Base-by-base conservation (phyloP, 2,329 filamentous ascomycete genomes). In the Phialocephala subalpina region DNA sequence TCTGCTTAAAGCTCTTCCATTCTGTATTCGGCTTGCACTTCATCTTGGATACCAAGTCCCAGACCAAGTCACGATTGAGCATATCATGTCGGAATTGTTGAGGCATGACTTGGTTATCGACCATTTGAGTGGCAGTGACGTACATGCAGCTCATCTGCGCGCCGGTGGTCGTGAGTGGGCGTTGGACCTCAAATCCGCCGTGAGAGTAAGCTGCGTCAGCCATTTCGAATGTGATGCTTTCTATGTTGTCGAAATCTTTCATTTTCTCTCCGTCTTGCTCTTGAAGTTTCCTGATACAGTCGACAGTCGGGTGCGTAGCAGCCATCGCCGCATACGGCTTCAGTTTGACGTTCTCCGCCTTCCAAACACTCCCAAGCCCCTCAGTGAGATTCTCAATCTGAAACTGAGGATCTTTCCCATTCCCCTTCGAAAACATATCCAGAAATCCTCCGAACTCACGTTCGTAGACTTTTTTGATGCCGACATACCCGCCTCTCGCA, bases 381-480 rank as follows among this genome's bases (percentile, higher is more conserved):
- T 75, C 71, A 27, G 69, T 59, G 25, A 80, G 47, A 67, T 78
- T 77, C 58, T 71, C 69, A 14, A 69, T 36, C 6, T 70, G 29
- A 57, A 73, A 78, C 14, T 68, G 67, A 0, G 78, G 77, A 1
- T 74, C 63, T 27, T 72, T 69, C 0, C 69, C 73, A n/a, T 68
- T 71, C 0, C 77, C 76, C 35, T 74, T 63, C 16, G 77, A 75
- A 65, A 82, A 82, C 63, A 73, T 76, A n/a, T 70, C 68, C 11
- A 83, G 68, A 64, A 80, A 82, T 0, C 81, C 81, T 3, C 80
- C 80, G 59, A 82, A 83, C 1, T 72, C 73, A 2, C 76, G 72
- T 60, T 82, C 80, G 55, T 77, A 81, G 0, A 81, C 78, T 49
- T 77, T 76, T 60, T 80, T 77, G 67, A 82, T 82, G 0, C 81